These are phyloP conservation scores for Xerocomellus amylosporus DNA, from an alignment of 768 basidiomycete species.

Conservation along the genomic window DNA sequence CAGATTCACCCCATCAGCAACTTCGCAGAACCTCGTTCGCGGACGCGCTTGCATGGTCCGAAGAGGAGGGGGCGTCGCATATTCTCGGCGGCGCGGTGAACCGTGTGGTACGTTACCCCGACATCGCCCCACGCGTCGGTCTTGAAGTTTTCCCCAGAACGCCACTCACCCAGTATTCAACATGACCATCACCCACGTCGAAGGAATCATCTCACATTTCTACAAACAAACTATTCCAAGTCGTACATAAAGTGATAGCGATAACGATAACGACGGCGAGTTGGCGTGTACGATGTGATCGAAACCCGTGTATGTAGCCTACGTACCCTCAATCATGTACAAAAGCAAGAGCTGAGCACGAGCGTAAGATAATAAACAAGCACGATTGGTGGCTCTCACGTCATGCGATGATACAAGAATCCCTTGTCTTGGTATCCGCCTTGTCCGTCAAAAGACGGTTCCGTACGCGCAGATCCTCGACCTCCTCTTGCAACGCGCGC, in stretches of 20 bases:
- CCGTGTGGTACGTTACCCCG: conserved; percentile 48
- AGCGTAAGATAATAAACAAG: not conserved
- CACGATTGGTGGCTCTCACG: not conserved
- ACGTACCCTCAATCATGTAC: not conserved
- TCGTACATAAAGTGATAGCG: conserved; percentile 14
- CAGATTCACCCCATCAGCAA: conserved; percentile 24
- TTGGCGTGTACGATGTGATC: conserved; percentile 1
- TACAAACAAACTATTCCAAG: conserved; percentile 57
- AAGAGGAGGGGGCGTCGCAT: conserved; percentile 57
- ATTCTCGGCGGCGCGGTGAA: conserved; percentile 62
- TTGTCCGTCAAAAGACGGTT: conserved; percentile 43
- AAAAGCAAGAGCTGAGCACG: not conserved
- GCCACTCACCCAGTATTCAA: conserved; percentile 81
- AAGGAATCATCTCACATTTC: conserved; percentile 68
- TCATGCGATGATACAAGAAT: conserved; percentile 34
- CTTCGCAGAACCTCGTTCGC: conserved; percentile 50
- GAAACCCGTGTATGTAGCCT: not conserved
- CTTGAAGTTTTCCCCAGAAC: conserved; percentile 49
- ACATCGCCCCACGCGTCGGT: not conserved
- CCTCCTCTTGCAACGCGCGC: conserved; percentile 40
- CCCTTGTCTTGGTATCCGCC: conserved; percentile 17
- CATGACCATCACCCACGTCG: conserved; percentile 63
- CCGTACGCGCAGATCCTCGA: conserved; percentile 49
- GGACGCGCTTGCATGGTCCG: conserved; percentile 60
- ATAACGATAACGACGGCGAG: not conserved